Conservation (phyloP, 345 rosid species). For the Salix viminalis region DNA sequence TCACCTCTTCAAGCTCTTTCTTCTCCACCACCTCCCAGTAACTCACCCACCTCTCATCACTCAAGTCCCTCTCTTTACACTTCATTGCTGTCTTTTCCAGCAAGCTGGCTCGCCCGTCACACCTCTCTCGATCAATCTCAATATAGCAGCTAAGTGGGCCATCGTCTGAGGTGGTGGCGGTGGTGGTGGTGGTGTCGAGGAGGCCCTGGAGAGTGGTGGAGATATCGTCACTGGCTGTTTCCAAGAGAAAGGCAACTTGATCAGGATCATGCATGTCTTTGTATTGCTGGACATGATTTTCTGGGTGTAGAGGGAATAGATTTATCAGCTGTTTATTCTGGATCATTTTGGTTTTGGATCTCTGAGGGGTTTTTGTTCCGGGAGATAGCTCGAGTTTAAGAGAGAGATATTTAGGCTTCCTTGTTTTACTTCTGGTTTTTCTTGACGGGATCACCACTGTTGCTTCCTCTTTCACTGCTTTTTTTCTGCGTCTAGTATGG, state of each 20-base stretch:
- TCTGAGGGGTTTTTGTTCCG: conserved; percentile 11
- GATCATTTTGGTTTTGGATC: neutral
- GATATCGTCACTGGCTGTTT: conserved; percentile 38
- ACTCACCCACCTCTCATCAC: conserved; percentile 79
- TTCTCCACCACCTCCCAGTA: conserved; percentile 66
- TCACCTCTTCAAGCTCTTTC: conserved; percentile 57
- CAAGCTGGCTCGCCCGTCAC: conserved; percentile 18
- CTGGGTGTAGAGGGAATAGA: conserved; percentile 48
- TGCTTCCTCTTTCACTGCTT: neutral
- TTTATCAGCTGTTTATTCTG: conserved; percentile 1
- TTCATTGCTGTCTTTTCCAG: conserved; percentile 68
- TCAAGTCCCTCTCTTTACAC: conserved; percentile 44
- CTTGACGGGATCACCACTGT: conserved; percentile 27
- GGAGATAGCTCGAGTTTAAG: conserved; percentile 43
- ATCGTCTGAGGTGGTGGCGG: conserved; percentile 23
- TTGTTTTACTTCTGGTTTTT: conserved; percentile 50
- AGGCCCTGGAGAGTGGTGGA: conserved; percentile 56
- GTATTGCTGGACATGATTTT: conserved; percentile 5
- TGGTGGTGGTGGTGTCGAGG: conserved; percentile 27
- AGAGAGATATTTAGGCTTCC: conserved; percentile 66
- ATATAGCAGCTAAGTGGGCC: conserved; percentile 20
- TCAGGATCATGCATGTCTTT: conserved; percentile 36
- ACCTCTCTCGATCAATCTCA: neutral
- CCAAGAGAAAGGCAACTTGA: conserved; percentile 48
- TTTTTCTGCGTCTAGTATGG: neutral